A percentile compares a stretch with the other conserved stretches of the same genome.
Evolutionary conservation across 805 yeast species (phyloP).

Genomic region (Candida suzukii): DNA sequence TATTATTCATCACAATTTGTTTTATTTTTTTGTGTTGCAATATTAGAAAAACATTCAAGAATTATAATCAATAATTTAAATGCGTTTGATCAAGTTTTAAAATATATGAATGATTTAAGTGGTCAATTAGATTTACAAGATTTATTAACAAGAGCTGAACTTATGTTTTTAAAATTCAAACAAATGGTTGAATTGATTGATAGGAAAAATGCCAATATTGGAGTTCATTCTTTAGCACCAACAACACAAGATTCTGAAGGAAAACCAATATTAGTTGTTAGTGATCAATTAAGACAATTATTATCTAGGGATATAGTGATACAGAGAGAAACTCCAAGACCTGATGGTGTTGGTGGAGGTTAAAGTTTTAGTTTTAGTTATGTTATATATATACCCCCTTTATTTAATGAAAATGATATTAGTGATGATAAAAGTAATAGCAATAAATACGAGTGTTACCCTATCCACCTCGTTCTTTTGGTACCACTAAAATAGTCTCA

Average conservation of each 20-base stretch:
- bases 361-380: background rate
- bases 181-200: constrained; percentile 78
- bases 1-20: constrained; percentile 82
- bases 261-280: constrained; percentile 24
- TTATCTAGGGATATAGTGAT: constrained; percentile 56
- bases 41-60: constrained; percentile 80
- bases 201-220: constrained; percentile 26
- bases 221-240: constrained; percentile 6
- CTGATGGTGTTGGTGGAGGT: constrained; percentile 14
- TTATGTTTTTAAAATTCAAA: constrained; percentile 71
- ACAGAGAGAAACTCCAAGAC: constrained; percentile 35
- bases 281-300: constrained; percentile 51
- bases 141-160: constrained; percentile 75
- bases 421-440: too few species aligned
- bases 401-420: too few species aligned
- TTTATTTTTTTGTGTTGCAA: constrained; percentile 78
- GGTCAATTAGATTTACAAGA: constrained; percentile 71
- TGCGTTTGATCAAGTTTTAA: constrained; percentile 86
- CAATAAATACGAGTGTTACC: too few species aligned
- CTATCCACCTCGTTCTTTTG: too few species aligned
- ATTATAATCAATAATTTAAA: constrained; percentile 66
- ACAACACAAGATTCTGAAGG: background rate
- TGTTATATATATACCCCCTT: too few species aligned
- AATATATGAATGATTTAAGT: constrained; percentile 85
- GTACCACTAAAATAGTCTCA: too few species aligned